Evolutionary conservation across 176 grass and related monocot genomes (phyloP).

Genomic region (Ensete glaucum): DNA sequence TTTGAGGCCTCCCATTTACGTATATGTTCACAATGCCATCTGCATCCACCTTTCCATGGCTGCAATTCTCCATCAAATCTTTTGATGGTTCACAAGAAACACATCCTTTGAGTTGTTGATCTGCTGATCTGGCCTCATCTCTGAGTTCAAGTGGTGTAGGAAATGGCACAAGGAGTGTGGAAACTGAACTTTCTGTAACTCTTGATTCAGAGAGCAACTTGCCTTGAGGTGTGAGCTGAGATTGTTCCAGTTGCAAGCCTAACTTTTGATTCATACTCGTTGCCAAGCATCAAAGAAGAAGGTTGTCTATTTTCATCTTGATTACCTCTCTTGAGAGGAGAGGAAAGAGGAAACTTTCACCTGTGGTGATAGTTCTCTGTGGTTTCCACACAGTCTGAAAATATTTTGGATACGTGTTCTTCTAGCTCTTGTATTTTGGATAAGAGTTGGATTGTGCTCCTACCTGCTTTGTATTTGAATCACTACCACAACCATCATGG

Average conservation of each 20-base stretch:
- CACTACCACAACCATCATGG: neutral
- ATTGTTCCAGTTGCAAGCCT: neutral
- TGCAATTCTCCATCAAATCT: constrained; percentile 25
- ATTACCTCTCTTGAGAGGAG: constrained; percentile 21
- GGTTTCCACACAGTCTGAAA: constrained; percentile 74
- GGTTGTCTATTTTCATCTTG: constrained; percentile 45
- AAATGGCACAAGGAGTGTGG: constrained; percentile 34
- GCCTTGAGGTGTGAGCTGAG: constrained; percentile 1
- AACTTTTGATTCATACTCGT: neutral
- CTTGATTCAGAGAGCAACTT: constrained; percentile 37
- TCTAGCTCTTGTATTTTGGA: constrained; percentile 34
- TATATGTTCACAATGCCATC: constrained; percentile 52
- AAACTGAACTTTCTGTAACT: constrained; percentile 34
- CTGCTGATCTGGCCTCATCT: constrained; percentile 14
- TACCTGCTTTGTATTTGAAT: neutral
- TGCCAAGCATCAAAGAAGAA: neutral
- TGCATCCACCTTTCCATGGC: constrained; percentile 17
- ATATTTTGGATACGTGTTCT: constrained; percentile 66
- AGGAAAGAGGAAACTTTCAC: constrained; percentile 17
- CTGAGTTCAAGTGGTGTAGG: constrained; percentile 22
- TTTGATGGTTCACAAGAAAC: constrained; percentile 12
- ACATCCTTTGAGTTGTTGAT: constrained; percentile 26
- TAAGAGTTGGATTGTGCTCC: neutral
- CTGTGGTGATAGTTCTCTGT: constrained; percentile 46
- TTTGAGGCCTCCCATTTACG: constrained; percentile 76